Evolutionary conservation across 192 early-diverging fungal genomes (phyloP).

Genomic region (Linnemannia schmuckeri): DNA sequence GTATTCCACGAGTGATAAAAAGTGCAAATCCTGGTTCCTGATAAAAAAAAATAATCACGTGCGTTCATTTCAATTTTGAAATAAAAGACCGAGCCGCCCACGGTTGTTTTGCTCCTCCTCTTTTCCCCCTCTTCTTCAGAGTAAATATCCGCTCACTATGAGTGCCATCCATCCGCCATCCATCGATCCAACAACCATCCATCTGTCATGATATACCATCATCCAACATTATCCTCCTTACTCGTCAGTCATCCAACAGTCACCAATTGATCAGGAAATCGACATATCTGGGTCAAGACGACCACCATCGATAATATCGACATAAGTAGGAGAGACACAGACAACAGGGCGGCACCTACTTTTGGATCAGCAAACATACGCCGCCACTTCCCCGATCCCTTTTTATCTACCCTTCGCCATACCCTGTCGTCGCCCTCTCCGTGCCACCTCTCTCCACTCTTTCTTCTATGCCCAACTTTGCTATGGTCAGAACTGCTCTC

Average conservation of each 20-base stretch:
- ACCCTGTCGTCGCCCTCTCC: slow-evolving; percentile 14
- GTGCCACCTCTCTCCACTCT: slow-evolving; percentile 14
- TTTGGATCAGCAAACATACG: background rate
- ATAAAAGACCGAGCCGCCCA: background rate
- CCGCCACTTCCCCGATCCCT: background rate
- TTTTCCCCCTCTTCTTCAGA: slow-evolving; percentile 15
- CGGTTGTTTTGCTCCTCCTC: slow-evolving; percentile 23
- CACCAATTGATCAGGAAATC: background rate
- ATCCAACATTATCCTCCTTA: background rate
- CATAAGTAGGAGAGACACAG: background rate
- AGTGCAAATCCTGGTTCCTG: background rate
- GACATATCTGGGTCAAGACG: background rate
- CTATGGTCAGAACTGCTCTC: slow-evolving; percentile 46
- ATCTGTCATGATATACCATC: slow-evolving; percentile 31
- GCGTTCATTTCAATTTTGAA: background rate
- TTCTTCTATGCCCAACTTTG: slow-evolving; percentile 20
- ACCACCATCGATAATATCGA: background rate
- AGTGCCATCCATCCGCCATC: background rate
- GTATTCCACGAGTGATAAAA: background rate
- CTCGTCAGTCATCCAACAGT: background rate
- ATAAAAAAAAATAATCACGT: background rate
- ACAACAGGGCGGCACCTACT: slow-evolving; percentile 7
- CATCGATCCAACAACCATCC: slow-evolving; percentile 47
- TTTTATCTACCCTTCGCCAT: background rate
- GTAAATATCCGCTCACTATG: background rate